Evolutionary conservation across 495 filamentous ascomycete species (phyloP), one percentile per base, ranked within the genome.

Genomic region (Chaetomium tenue): DNA sequence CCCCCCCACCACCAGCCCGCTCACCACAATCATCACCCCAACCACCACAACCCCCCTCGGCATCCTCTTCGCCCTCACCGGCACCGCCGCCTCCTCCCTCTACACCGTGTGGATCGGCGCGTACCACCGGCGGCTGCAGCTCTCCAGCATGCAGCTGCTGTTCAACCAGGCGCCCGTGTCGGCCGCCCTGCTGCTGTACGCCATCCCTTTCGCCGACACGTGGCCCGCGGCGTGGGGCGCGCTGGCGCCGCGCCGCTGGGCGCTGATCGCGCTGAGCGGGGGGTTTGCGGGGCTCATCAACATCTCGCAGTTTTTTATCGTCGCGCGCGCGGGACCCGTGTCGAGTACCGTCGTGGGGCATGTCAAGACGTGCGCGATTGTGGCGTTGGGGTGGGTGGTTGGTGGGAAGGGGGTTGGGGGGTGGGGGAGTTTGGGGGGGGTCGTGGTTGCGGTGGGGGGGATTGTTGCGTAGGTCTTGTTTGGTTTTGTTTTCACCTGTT

Each of bases 281-380:
- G 54, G 84, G 16, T 85, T 86, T 63, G 89, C 89, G 4, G 83
- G 82, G 30, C 74, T 90, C 22, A 87, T 91, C 68, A 91, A 91
- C 70, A 78, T 90, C 54, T 88, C 85, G 9, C 88, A 90, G 68
- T 91, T 91, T 69, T 88, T 88, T 69, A 90, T 91, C 66, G 85
- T 91, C 44, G 87, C 85, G 26, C 84, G 84, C 48, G 85, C 87
- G 2, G 89, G 89, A 0, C 83, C 88, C 5, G 86, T 91, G 9
- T 87, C 84, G 25, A 88, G 86, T 61, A 90, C 88, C 0, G 87
- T 91, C 13, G 84, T 91, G 4, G 89, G 88, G 0, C 88, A 91
- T 69, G 75, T 84, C 16, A 86, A 86, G 69, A 87, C 84, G 0
- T 86, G 83, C 61, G 79, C 79, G 13, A 86, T 86, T 71, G 83